Evolutionary conservation across 106 monocot species (phyloP), one percentile per base, ranked within the genome.

Genomic region (Ottelia alismoides): DNA sequence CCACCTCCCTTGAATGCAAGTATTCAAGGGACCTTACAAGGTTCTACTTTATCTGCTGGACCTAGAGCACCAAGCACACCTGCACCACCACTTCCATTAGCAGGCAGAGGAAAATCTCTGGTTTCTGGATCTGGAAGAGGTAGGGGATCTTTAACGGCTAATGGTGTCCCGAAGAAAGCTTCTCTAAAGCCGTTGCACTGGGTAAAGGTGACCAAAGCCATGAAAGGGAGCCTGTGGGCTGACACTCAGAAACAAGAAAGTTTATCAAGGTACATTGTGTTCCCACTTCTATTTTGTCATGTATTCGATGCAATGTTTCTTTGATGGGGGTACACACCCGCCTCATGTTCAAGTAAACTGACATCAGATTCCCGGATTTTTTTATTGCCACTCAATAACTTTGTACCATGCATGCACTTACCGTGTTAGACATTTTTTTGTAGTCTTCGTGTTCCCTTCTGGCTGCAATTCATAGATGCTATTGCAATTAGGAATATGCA

Each of bases 221-320:
- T 86, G 68, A 85, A 98, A 79, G 98, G 98, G 55, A 98, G 98
- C 63, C 51, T 98, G 22, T 98, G 98, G 98, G 98, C 85, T 69
- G 98, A 90, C 72, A 65, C 82, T 58, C 79, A 85, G 46, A 86
- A 90, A 47, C 77, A 76, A 58, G 90, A 83, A 55, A 69, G 71
- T 28, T 72, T 79, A 51, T 51, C 81, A 51, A 98, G 78, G 96
- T 98, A 82, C n/a, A n/a, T n/a, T n/a, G n/a, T n/a, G n/a, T n/a
- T n/a, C n/a, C n/a, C n/a, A n/a, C n/a, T n/a, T n/a, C n/a, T n/a
- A n/a, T n/a, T n/a, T n/a, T n/a, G n/a, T n/a, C n/a, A n/a, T n/a
- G n/a, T n/a, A n/a, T n/a, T n/a, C n/a, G n/a, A n/a, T n/a, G n/a
- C n/a, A n/a, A n/a, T n/a, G n/a, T n/a, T n/a, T n/a, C n/a, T n/a